Conservation (phyloP, 139 green algal genomes). For the Picochlorum sp. region DNA sequence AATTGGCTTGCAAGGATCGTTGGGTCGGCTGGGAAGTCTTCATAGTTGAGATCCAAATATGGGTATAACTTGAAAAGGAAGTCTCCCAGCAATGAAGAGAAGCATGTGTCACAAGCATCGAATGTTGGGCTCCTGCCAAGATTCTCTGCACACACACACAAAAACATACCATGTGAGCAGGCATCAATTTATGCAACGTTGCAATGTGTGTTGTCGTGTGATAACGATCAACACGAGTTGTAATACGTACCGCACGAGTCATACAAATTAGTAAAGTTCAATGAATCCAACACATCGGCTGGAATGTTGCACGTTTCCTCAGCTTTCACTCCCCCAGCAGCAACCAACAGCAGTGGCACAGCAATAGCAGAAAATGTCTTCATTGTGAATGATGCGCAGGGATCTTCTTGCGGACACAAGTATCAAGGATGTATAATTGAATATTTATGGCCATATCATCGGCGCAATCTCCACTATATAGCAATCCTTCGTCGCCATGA, state of each 20-base stretch:
- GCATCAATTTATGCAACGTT: too few species aligned
- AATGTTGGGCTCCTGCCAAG: background rate
- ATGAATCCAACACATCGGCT: background rate
- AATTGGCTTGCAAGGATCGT: background rate
- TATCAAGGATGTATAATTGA: too few species aligned
- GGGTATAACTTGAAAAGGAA: conserved; percentile 2
- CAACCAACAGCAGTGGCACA: background rate
- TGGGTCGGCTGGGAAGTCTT: conserved; percentile 6
- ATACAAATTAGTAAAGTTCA: background rate
- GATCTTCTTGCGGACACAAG: too few species aligned
- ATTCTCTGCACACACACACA: background rate
- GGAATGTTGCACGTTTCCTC: background rate
- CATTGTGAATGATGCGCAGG: background rate
- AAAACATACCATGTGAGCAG: background rate
- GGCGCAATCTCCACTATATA: too few species aligned
- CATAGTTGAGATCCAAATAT: background rate
- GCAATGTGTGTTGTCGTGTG: too few species aligned
- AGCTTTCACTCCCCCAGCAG: background rate
- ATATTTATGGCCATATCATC: too few species aligned
- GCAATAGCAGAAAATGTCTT: background rate
- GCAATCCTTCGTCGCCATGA: too few species aligned
- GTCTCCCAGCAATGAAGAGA: background rate
- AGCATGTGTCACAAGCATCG: conserved; percentile 4
- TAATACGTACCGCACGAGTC: background rate
- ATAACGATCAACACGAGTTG: too few species aligned